Evolutionary conservation across 192 early-diverging fungal species (phyloP), one percentile per base, ranked within the genome.

Genomic region (Coemansia aciculifera): DNA sequence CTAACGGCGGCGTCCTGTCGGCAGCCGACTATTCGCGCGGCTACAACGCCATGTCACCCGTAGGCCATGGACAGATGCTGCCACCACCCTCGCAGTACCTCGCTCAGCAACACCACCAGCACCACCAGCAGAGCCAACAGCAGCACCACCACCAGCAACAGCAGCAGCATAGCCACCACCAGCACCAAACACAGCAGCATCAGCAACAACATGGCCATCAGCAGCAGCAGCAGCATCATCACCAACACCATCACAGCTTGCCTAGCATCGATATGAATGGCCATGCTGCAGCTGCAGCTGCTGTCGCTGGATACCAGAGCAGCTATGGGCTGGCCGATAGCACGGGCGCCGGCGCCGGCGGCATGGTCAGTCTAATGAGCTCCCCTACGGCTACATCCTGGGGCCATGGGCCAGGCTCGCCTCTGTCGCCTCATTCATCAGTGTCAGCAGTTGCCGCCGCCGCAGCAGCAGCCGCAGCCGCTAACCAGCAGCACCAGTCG

Each of bases 251-350:
- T 65, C 79, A 81, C 68, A 72, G 66, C 34, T 68, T 82, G 68
- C 79, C 79, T 3, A 73, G 74, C 74, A 82, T 82, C 54, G 79
- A 82, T 66, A 77, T 82, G 66, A 77, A 77, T 68, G 71, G 79
- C 7, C 79, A 77, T 23, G 68, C 68, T 8, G 79, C 75, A 2
- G 79, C 74, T 1, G 74, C 62, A 10, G 71, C 71, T 11, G 70
- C 70, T 1, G 74, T 76, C 10, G 74, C 71, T 19, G 79, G 79
- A 21, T 82, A 82, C 59, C 79, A 74, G 59, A 76, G 72, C 72
- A 82, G 79, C 75, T 82, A 82, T 62, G 79, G 79, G 23, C 72
- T 82, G 71, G 75, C 75, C 10, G 75, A 82, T 52, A 71, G 79
- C 40, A 77, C 74, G 37, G 42, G 66, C 48, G 73, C 78, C 19